phyloP scores from a whole-genome alignment of 345 rosid species.

The Hibiscus mutabilis region DNA sequence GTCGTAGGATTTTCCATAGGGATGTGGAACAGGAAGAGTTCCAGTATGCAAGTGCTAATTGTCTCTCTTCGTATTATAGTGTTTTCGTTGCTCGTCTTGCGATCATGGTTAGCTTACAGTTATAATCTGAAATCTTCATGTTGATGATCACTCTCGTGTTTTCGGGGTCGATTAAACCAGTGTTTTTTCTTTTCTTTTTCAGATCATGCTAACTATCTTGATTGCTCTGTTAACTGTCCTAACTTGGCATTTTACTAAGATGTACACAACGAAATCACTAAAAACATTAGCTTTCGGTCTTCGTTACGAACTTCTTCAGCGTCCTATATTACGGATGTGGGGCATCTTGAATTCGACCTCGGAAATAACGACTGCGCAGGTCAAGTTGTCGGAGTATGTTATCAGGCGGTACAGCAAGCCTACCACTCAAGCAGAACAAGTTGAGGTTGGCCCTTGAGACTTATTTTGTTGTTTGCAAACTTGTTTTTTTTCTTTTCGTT shows the following conservation, averaged over 20 bases:
- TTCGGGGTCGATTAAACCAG: no score
- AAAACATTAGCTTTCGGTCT: slow-evolving; percentile 78
- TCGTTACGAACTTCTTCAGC: slow-evolving; percentile 84
- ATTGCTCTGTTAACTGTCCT: slow-evolving; percentile 83
- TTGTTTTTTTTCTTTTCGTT: not conserved
- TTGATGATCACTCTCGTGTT: no score
- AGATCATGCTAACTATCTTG: slow-evolving; percentile 91
- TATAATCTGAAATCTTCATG: not conserved
- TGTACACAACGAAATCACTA: slow-evolving; percentile 72
- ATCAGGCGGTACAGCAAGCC: slow-evolving; percentile 58
- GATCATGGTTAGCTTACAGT: slow-evolving; percentile 48
- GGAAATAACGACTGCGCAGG: slow-evolving; percentile 89
- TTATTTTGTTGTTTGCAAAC: not conserved
- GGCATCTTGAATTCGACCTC: slow-evolving; percentile 84
- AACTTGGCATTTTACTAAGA: slow-evolving; percentile 94
- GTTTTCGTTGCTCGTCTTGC: slow-evolving; percentile 95
- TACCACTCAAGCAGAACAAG: slow-evolving; percentile 66
- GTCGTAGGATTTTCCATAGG: slow-evolving; percentile 50
- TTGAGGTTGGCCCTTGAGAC: slow-evolving; percentile 46
- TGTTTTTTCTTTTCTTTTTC: slow-evolving; percentile 20
- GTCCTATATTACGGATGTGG: slow-evolving; percentile 96
- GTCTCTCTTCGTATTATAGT: slow-evolving; percentile 93
- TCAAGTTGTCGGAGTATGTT: slow-evolving; percentile 83
- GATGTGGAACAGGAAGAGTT: slow-evolving; percentile 77
- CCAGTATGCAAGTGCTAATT: slow-evolving; percentile 52